Percentiles rank a stretch among this genome's conserved stretches.
These are phyloP conservation scores for Eimeria praecox DNA, from an alignment of 169 alveolate species.

Conservation along the genomic window DNA sequence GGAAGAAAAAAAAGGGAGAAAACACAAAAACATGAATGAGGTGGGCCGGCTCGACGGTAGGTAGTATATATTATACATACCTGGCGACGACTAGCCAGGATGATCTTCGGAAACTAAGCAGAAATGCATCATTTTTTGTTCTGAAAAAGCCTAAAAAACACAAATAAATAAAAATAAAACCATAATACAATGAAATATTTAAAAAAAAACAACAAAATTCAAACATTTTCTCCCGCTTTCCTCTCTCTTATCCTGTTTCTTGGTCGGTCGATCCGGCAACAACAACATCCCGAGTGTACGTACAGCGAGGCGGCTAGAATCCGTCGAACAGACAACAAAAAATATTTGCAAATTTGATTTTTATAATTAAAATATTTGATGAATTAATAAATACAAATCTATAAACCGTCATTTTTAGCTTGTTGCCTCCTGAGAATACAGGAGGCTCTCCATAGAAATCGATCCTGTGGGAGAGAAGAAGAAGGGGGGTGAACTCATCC, in stretches of 20 bases:
- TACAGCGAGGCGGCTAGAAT: not conserved
- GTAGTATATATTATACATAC: too few species aligned
- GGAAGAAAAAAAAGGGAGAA: not conserved
- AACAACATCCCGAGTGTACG: not conserved
- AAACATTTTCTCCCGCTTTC: not conserved
- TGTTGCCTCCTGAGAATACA: too few species aligned
- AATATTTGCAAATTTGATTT: not conserved
- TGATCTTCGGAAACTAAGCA: not conserved
- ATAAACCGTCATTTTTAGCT: too few species aligned
- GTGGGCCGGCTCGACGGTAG: not conserved
- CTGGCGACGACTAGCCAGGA: conserved; percentile 7
- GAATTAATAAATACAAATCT: too few species aligned
- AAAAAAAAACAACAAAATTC: not conserved
- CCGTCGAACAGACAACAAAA: not conserved
- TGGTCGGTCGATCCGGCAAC: not conserved
- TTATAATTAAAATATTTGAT: not conserved
- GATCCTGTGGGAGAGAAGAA: too few species aligned
- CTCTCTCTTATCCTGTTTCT: not conserved
- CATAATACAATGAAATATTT: not conserved
- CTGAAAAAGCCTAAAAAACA: not conserved
- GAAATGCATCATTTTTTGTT: not conserved
- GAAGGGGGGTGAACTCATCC: too few species aligned
- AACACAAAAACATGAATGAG: not conserved
- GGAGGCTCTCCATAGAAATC: too few species aligned
- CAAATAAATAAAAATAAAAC: not conserved